Evolutionary conservation across 1,284 basidiomycete genomes (phyloP).

Genomic region (Leccinum fuscescens): DNA sequence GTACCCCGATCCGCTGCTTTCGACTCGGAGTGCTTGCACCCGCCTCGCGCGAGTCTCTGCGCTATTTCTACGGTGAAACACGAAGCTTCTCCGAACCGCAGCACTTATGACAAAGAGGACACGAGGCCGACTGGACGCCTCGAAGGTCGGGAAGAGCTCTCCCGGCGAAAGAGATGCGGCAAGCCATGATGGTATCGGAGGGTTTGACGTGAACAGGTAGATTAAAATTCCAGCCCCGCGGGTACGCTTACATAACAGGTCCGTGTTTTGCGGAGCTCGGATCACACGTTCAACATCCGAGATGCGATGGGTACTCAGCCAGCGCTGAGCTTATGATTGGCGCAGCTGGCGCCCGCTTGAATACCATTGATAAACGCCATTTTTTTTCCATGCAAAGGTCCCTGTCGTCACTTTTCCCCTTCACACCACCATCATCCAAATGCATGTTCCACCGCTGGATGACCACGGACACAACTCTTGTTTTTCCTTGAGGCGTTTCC

Average conservation of each 20-base stretch:
- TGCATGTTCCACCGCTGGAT: slow-evolving; percentile 27
- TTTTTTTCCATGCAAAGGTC: slow-evolving; percentile 25
- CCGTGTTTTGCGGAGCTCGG: slow-evolving; percentile 30
- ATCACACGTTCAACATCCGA: slow-evolving; percentile 22
- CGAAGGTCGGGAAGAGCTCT: slow-evolving; percentile 1
- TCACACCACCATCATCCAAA: slow-evolving; percentile 11
- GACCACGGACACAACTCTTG: slow-evolving; percentile 23
- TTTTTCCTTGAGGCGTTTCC: slow-evolving; percentile 23
- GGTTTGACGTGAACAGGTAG: not conserved
- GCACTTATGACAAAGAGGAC: slow-evolving; percentile 6
- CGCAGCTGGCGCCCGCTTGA: slow-evolving; percentile 1
- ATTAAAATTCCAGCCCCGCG: slow-evolving; percentile 2
- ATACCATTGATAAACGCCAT: slow-evolving; percentile 31
- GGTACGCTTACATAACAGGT: slow-evolving; percentile 20
- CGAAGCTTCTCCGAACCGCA: slow-evolving; percentile 4
- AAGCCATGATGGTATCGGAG: not conserved
- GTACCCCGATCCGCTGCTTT: slow-evolving; percentile 10
- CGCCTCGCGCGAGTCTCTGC: not conserved
- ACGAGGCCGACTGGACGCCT: slow-evolving; percentile 4
- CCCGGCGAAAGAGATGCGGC: not conserved
- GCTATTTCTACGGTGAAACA: slow-evolving; percentile 20
- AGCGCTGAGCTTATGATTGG: not conserved
- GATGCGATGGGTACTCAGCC: not conserved
- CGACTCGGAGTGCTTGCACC: slow-evolving; percentile 7
- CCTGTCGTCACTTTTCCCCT: slow-evolving; percentile 6